phyloP scores from a whole-genome alignment of 2,329 filamentous ascomycete genomes.

The Hirsutella rhossiliensis region DNA sequence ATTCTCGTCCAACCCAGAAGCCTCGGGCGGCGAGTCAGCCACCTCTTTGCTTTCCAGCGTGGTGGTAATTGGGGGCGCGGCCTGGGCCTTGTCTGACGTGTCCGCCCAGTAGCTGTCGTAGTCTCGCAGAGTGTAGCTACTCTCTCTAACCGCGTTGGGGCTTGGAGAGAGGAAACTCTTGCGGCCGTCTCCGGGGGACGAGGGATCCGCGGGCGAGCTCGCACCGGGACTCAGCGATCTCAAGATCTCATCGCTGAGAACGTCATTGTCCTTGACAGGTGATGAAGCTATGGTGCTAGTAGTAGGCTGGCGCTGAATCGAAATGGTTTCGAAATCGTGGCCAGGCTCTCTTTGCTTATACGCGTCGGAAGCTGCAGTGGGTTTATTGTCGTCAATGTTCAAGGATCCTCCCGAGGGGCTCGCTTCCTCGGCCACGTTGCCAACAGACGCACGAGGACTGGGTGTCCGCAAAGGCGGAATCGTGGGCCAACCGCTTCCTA shows the following conservation, averaged over 20 bases:
- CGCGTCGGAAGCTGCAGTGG: too few relatives aligned
- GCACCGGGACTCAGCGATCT: constrained; percentile 48
- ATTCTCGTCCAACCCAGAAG: neutral
- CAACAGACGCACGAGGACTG: constrained; percentile 12
- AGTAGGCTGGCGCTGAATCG: constrained; percentile 28
- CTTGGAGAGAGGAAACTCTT: constrained; percentile 9
- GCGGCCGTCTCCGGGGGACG: constrained; percentile 2
- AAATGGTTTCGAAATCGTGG: constrained; percentile 21
- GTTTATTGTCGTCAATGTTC: neutral
- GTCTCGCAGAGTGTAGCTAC: constrained; percentile 51
- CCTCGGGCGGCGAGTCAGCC: neutral
- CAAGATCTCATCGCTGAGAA: constrained; percentile 62
- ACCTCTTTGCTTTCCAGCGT: neutral
- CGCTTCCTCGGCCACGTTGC: constrained; percentile 26
- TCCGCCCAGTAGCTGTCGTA: constrained; percentile 57
- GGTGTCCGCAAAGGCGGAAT: constrained; percentile 21
- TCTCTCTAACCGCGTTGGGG: constrained; percentile 30
- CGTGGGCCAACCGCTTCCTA: constrained; percentile 5
- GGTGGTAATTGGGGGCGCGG: neutral
- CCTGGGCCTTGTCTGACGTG: constrained; percentile 8
- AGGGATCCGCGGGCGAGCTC: constrained; percentile 6
- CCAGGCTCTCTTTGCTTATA: constrained; percentile 12
- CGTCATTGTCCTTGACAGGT: constrained; percentile 57
- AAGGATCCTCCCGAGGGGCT: constrained; percentile 7
- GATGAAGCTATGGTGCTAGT: constrained; percentile 37